These are phyloP conservation scores for Hemileccinum rubropunctum DNA, from an alignment of 768 basidiomycete genomes.

Conservation along the genomic window DNA sequence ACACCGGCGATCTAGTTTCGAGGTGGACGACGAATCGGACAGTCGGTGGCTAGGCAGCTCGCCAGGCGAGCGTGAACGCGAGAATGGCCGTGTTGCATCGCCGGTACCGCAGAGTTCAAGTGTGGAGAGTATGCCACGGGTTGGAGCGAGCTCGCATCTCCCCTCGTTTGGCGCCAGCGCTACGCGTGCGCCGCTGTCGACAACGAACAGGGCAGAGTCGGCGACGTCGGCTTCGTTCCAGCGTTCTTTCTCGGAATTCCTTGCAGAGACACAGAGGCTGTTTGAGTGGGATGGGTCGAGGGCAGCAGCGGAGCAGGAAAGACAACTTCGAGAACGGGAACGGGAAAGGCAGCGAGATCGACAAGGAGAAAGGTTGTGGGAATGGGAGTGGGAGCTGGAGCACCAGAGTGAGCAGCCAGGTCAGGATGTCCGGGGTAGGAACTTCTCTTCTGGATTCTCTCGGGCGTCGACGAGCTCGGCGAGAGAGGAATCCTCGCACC, in stretches of 20 bases:
- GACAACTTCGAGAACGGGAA: constrained; percentile 5
- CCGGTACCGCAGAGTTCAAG: constrained; percentile 12
- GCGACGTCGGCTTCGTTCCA: constrained; percentile 10
- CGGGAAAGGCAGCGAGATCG: constrained; percentile 12
- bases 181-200: background rate
- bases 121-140: constrained; percentile 12
- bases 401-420: constrained; percentile 15
- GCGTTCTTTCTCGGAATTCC: constrained; percentile 23
- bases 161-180: constrained; percentile 1
- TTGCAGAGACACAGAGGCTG: constrained; percentile 15
- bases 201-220: constrained; percentile 8
- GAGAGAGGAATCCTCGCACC: constrained; percentile 16
- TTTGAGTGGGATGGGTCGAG: constrained; percentile 19
- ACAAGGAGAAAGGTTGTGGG: constrained; percentile 17
- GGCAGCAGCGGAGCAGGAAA: constrained; percentile 7
- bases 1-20: constrained; percentile 18
- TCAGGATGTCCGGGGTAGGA: constrained; percentile 16
- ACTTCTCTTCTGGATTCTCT: constrained; percentile 11
- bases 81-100: constrained; percentile 6
- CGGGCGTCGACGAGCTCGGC: constrained; percentile 14
- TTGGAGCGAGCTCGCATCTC: constrained; percentile 8
- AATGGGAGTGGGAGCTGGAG: constrained; percentile 19
- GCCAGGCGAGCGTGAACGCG: constrained; percentile 15
- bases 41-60: constrained; percentile 21
- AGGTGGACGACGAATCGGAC: constrained; percentile 25